Percentiles rank a stretch among this genome's conserved stretches.
Evolutionary conservation across 257 asterid genomes (phyloP).

Genomic region (Scutellaria barbata): DNA sequence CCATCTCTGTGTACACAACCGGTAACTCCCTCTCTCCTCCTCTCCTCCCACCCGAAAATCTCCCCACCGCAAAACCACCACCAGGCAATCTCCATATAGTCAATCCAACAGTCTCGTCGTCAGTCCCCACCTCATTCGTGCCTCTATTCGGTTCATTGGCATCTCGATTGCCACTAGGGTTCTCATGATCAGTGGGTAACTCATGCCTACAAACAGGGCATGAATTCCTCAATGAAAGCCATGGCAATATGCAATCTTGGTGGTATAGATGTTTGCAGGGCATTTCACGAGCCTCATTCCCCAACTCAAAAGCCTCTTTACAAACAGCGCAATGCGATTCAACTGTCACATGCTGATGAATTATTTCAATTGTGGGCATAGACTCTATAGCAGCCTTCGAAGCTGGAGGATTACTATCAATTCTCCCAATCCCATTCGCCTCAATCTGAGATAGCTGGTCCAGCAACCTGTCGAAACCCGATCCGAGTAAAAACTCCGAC

Average conservation of each 20-base stretch:
- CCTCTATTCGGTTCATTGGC: slow-evolving; percentile 40
- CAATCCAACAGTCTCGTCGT: slow-evolving; percentile 72
- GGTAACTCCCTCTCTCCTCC: slow-evolving; percentile 88
- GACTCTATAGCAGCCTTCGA: slow-evolving; percentile 83
- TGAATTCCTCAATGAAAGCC: slow-evolving; percentile 78
- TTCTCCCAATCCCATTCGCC: slow-evolving; percentile 69
- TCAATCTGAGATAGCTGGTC: slow-evolving; percentile 78
- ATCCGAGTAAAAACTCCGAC: slow-evolving; percentile 83
- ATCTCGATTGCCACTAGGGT: slow-evolving; percentile 24
- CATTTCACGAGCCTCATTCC: slow-evolving; percentile 76
- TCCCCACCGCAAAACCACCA: slow-evolving; percentile 91
- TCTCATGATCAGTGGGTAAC: slow-evolving; percentile 55
- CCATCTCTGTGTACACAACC: slow-evolving; percentile 91
- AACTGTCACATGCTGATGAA: slow-evolving; percentile 46
- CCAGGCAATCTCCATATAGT: slow-evolving; percentile 94
- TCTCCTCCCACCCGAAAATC: slow-evolving; percentile 82
- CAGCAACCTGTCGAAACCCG: slow-evolving; percentile 81
- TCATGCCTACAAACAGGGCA: slow-evolving; percentile 91
- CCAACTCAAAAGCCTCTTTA: slow-evolving; percentile 77
- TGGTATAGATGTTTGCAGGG: slow-evolving; percentile 91
- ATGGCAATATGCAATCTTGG: slow-evolving; percentile 79
- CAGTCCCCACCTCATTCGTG: slow-evolving; percentile 45
- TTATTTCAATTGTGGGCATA: slow-evolving; percentile 65
- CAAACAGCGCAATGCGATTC: slow-evolving; percentile 86
- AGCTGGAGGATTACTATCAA: slow-evolving; percentile 72